phyloP scores from a whole-genome alignment of 495 filamentous ascomycete species.

The Hypoxylon rickii region DNA sequence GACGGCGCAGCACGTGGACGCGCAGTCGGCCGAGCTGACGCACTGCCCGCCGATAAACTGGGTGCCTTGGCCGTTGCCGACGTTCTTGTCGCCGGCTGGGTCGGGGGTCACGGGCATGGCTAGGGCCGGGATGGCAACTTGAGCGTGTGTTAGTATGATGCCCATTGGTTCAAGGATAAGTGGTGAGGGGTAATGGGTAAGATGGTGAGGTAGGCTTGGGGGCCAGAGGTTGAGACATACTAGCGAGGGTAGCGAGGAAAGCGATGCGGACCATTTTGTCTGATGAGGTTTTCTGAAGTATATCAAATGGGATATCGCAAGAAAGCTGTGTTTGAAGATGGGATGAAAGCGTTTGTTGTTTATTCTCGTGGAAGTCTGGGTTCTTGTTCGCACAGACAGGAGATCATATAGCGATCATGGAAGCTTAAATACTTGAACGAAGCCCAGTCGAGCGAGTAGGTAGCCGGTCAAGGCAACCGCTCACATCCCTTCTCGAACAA shows the following conservation, averaged over 20 bases:
- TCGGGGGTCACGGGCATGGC: conserved; percentile 34
- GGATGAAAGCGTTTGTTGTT: conserved; percentile 9
- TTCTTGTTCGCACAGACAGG: conserved; percentile 5
- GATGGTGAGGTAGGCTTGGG: conserved; percentile 2
- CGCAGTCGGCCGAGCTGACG: conserved; percentile 41
- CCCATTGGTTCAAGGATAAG: background rate
- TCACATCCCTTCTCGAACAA: background rate
- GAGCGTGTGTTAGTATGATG: conserved; percentile 3
- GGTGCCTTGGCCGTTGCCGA: conserved; percentile 39
- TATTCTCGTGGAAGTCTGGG: conserved; percentile 12
- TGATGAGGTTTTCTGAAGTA: conserved; percentile 8
- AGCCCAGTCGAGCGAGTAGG: too few species aligned
- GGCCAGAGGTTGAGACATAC: too few species aligned
- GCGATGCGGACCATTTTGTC: conserved; percentile 44
- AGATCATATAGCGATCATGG: conserved; percentile 27
- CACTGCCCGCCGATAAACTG: conserved; percentile 48
- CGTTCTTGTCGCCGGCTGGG: conserved; percentile 42
- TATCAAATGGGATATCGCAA: background rate
- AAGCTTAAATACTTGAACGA: conserved; percentile 26
- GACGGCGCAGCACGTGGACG: conserved; percentile 40
- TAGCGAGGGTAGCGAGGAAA: conserved; percentile 37
- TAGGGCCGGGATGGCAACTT: conserved; percentile 24
- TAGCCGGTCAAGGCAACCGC: too few species aligned
- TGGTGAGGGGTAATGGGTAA: background rate
- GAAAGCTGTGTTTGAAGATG: conserved; percentile 11